A percentile compares a stretch with the other conserved stretches of the same genome.
phyloP scores from a whole-genome alignment of 306 rosid genomes.

The Canavalia gladiata region DNA sequence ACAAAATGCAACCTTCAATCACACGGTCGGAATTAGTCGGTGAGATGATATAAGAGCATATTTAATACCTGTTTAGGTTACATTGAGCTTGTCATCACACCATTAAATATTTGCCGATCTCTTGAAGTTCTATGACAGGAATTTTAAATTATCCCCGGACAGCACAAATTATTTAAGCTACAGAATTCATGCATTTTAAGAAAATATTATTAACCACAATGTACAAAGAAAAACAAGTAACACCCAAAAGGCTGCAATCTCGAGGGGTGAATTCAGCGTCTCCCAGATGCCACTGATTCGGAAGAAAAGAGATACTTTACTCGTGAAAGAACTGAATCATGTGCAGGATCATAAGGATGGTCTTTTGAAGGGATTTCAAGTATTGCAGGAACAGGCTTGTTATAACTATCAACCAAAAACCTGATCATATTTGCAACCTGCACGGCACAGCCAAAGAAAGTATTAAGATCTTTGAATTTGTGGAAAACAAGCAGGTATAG shows the following conservation, averaged over 20 bases:
- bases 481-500: background rate
- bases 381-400: slow-evolving; percentile 90
- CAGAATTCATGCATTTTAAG: slow-evolving; percentile 40
- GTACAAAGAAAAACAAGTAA: slow-evolving; percentile 46
- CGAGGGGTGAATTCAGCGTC: slow-evolving; percentile 59
- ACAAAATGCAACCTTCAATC: slow-evolving; percentile 12
- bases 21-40: slow-evolving; percentile 1
- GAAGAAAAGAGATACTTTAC: slow-evolving; percentile 87
- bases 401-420: slow-evolving; percentile 91
- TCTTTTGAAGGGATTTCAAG: slow-evolving; percentile 96
- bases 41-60: slow-evolving; percentile 30
- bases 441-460: slow-evolving; percentile 32
- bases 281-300: slow-evolving; percentile 89
- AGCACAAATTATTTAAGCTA: slow-evolving; percentile 46
- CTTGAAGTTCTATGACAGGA: slow-evolving; percentile 36
- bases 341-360: slow-evolving; percentile 94
- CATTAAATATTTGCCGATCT: slow-evolving; percentile 33
- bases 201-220: slow-evolving; percentile 38
- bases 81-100: slow-evolving; percentile 28
- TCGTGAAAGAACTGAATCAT: slow-evolving; percentile 92
- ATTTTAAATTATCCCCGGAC: slow-evolving; percentile 31
- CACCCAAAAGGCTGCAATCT: slow-evolving; percentile 19
- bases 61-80: background rate
- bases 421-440: slow-evolving; percentile 98
- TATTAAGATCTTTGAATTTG: slow-evolving; percentile 21